phyloP scores from a whole-genome alignment of 305 asterid species.

The Fraxinus velutina region DNA sequence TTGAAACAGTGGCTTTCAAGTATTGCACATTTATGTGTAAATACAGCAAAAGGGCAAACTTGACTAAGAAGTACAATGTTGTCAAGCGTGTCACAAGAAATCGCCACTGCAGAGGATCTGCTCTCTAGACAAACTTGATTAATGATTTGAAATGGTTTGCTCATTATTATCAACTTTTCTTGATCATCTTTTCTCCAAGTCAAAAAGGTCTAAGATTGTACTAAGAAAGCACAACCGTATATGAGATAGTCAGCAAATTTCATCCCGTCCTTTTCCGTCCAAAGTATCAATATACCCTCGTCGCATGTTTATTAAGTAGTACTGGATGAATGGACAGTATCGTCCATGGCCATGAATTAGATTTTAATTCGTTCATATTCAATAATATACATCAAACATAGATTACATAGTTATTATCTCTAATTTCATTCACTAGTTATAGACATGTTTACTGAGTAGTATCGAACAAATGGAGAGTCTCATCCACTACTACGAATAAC shows the following conservation, averaged over 20 bases:
- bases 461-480: not conserved
- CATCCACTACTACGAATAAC: not conserved
- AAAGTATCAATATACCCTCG: not conserved
- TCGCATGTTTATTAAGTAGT: not conserved
- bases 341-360: not conserved
- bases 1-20: not conserved
- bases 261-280: not conserved
- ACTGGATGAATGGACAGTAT: not conserved
- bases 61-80: constrained; percentile 24
- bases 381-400: not conserved
- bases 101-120: constrained; percentile 17
- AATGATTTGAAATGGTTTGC: constrained; percentile 24
- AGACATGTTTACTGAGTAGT: not conserved
- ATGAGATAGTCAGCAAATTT: not conserved
- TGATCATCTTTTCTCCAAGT: constrained; percentile 15
- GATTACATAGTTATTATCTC: not conserved
- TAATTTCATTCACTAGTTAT: not conserved
- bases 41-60: not conserved
- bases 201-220: constrained; percentile 31
- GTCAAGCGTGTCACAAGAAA: constrained; percentile 4
- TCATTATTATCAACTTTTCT: constrained; percentile 23
- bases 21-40: constrained; percentile 17
- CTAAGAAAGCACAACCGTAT: constrained; percentile 19
- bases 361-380: not conserved
- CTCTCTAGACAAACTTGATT: constrained; percentile 25